Evolutionary conservation across 1,139 yeast genomes (phyloP).

Genomic region (Pichia sp.): DNA sequence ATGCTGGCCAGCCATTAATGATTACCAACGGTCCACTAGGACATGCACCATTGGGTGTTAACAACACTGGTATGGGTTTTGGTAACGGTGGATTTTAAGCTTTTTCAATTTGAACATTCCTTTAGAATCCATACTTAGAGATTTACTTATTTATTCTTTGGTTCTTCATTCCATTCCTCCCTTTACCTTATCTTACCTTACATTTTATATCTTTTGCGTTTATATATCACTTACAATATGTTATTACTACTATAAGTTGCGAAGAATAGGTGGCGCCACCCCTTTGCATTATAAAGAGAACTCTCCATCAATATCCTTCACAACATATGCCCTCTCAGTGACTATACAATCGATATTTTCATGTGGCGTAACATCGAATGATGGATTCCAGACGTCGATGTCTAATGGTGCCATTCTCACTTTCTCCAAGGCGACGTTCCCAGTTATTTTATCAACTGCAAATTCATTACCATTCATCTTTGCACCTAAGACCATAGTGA

Average conservation of each 20-base stretch:
- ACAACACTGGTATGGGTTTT: conserved; percentile 62
- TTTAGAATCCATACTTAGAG: background rate
- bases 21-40: conserved; percentile 48
- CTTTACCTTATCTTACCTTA: conserved; percentile 1
- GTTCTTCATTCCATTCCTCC: conserved; percentile 1
- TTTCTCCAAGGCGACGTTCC: conserved; percentile 30
- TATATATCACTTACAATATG: background rate
- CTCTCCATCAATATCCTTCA: conserved; percentile 38
- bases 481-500: conserved; percentile 72
- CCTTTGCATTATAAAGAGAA: conserved; percentile 36
- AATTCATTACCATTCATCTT: conserved; percentile 29
- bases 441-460: conserved; percentile 12
- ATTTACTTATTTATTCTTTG: conserved; percentile 1
- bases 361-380: conserved; percentile 90
- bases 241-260: background rate
- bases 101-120: background rate
- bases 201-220: conserved; percentile 1
- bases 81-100: conserved; percentile 36
- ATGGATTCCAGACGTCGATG: conserved; percentile 90
- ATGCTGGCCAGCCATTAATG: conserved; percentile 50
- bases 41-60: conserved; percentile 39
- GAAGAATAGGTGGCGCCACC: background rate
- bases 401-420: conserved; percentile 87
- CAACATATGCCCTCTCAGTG: conserved; percentile 61
- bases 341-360: conserved; percentile 78